Evolutionary conservation across 148 eudicot species (phyloP).

Genomic region (Diospyros lotus): DNA sequence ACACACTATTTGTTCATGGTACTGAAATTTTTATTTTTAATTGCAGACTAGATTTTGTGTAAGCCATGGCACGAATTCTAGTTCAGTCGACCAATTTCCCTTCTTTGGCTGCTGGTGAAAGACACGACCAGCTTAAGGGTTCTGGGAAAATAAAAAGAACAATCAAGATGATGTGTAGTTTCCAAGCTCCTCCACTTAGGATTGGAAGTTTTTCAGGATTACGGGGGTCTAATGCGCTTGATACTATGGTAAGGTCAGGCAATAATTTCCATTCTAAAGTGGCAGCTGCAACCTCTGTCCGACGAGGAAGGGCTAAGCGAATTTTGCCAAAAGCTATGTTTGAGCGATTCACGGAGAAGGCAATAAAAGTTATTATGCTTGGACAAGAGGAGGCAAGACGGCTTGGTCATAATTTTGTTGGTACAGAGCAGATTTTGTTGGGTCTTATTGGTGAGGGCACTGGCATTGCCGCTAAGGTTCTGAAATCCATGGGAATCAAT

Average conservation of each 20-base stretch:
- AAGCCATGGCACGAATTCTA: constrained; percentile 77
- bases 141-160: constrained; percentile 43
- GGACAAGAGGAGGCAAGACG: constrained; percentile 96
- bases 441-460: constrained; percentile 90
- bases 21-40: background rate
- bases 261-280: constrained; percentile 48
- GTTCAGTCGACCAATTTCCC: constrained; percentile 60
- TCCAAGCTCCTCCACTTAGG: constrained; percentile 38
- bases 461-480: constrained; percentile 89
- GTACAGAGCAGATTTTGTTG: constrained; percentile 81
- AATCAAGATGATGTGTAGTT: constrained; percentile 43
- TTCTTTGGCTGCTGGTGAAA: constrained; percentile 41
- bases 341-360: constrained; percentile 93
- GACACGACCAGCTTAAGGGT: constrained; percentile 41
- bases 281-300: constrained; percentile 42
- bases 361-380: constrained; percentile 93
- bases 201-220: constrained; percentile 59
- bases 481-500: constrained; percentile 87
- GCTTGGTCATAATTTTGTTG: constrained; percentile 89
- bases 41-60: background rate
- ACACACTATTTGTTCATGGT: background rate
- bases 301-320: constrained; percentile 43
- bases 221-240: constrained; percentile 59
- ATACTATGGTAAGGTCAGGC: constrained; percentile 30
- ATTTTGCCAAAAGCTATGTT: constrained; percentile 77